Percentiles rank a stretch among this genome's conserved stretches.
Conservation (phyloP, 2,329 filamentous ascomycete genomes). For the Cryoendolithus antarcticus region DNA sequence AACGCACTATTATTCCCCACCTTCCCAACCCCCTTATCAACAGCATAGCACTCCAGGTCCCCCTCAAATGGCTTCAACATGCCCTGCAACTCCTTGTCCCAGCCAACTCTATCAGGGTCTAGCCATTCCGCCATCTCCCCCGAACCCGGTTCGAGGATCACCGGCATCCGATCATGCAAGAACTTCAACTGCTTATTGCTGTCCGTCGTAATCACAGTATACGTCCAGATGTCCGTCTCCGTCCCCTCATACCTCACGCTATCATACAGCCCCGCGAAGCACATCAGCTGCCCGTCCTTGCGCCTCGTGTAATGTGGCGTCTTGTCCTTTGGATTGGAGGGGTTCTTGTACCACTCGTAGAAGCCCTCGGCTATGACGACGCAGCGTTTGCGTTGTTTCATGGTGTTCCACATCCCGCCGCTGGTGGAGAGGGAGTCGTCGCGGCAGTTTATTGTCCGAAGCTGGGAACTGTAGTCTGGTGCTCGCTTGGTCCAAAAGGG, state of each 20-base stretch:
- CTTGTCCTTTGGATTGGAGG: conserved; percentile 59
- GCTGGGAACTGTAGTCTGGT: conserved; percentile 61
- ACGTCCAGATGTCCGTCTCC: conserved; percentile 66
- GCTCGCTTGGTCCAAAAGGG: conserved; percentile 86
- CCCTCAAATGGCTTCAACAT: conserved; percentile 69
- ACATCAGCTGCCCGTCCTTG: conserved; percentile 74
- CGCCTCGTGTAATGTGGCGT: conserved; percentile 74
- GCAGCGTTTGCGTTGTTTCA: conserved; percentile 84
- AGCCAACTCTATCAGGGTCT: conserved; percentile 57
- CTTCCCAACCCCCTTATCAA: conserved; percentile 82
- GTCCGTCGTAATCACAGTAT: conserved; percentile 85
- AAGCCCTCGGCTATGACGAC: conserved; percentile 84
- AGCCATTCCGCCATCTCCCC: conserved; percentile 63
- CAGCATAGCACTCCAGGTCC: conserved; percentile 72
- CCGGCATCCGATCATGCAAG: conserved; percentile 90
- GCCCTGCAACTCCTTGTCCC: conserved; percentile 66
- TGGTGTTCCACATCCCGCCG: conserved; percentile 78
- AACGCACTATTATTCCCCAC: conserved; percentile 79
- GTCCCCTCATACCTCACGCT: conserved; percentile 65
- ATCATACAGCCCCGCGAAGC: conserved; percentile 86
- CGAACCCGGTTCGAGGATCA: conserved; percentile 69
- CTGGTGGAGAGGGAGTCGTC: conserved; percentile 69
- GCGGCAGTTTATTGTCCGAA: conserved; percentile 91
- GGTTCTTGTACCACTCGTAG: conserved; percentile 84
- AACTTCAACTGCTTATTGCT: conserved; percentile 75